These are phyloP conservation scores for Paramecium pentaurelia DNA, from an alignment of 73 alveolate genomes.

Conservation along the genomic window DNA sequence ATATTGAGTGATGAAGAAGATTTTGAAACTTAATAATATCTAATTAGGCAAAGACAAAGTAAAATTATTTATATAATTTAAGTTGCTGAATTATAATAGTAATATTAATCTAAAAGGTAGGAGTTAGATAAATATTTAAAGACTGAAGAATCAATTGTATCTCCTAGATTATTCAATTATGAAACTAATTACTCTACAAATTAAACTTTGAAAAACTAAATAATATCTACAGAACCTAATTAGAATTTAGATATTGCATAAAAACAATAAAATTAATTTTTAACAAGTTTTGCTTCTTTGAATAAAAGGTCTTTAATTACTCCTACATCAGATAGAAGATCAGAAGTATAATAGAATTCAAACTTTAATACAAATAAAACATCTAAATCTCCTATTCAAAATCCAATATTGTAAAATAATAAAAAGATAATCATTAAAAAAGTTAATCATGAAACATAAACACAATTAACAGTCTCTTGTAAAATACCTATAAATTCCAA, in stretches of 20 bases:
- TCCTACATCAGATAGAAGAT: neutral
- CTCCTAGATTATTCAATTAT: neutral
- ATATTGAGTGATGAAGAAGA: conserved; percentile 1
- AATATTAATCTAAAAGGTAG: neutral
- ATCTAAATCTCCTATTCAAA: neutral
- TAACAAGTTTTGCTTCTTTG: neutral
- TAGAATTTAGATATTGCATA: neutral
- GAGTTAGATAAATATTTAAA: neutral
- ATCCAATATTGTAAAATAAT: neutral
- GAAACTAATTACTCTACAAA: neutral
- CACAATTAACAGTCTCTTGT: neutral
- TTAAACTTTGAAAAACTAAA: neutral
- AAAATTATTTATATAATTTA: neutral
- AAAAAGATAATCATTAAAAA: neutral
- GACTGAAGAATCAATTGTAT: neutral
- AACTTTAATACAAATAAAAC: neutral
- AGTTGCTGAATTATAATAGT: neutral
- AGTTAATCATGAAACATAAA: neutral
- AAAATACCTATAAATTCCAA: neutral
- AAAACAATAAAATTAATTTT: neutral
- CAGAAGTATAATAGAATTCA: neutral
- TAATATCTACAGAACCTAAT: neutral
- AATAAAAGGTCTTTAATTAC: neutral
- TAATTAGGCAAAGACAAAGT: neutral
- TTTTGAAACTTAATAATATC: conserved; percentile 1